phyloP scores from a whole-genome alignment of 805 yeast species.

The Saturnispora sanitii region DNA sequence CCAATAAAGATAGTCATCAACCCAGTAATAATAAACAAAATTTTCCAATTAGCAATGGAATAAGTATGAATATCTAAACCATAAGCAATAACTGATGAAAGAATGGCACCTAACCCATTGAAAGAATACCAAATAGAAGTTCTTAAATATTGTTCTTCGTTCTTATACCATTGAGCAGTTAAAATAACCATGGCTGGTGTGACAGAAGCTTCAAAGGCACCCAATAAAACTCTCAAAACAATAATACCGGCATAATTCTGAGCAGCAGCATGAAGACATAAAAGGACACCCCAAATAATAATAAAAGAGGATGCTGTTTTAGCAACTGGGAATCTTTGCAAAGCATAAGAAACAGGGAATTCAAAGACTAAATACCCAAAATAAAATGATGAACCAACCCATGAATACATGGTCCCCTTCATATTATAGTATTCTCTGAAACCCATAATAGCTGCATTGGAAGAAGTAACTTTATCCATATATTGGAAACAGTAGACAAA shows the following conservation, averaged over 20 bases:
- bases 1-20: slow-evolving; percentile 35
- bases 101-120: slow-evolving; percentile 11
- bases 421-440: slow-evolving; percentile 15
- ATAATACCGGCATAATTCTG: slow-evolving; percentile 26
- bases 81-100: slow-evolving; percentile 11
- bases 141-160: slow-evolving; percentile 33
- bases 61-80: slow-evolving; percentile 25
- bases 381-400: slow-evolving; percentile 20
- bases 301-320: slow-evolving; percentile 24
- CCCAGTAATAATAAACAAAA: slow-evolving; percentile 44
- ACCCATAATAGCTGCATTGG: slow-evolving; percentile 28
- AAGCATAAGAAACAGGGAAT: slow-evolving; percentile 27
- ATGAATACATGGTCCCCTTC: slow-evolving; percentile 24
- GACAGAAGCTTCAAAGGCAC: slow-evolving; percentile 24
- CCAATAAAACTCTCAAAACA: slow-evolving; percentile 28
- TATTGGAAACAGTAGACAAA: slow-evolving; percentile 29
- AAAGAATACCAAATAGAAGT: slow-evolving; percentile 30
- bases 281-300: slow-evolving; percentile 28
- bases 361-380: slow-evolving; percentile 29
- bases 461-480: slow-evolving; percentile 33
- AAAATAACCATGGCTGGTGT: slow-evolving; percentile 16
- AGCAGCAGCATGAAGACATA: slow-evolving; percentile 23
- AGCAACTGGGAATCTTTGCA: slow-evolving; percentile 29
- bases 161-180: slow-evolving; percentile 35
- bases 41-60: slow-evolving; percentile 30